Base-by-base conservation (phyloP, 805 yeast genomes). In the Starmerella floricola region DNA sequence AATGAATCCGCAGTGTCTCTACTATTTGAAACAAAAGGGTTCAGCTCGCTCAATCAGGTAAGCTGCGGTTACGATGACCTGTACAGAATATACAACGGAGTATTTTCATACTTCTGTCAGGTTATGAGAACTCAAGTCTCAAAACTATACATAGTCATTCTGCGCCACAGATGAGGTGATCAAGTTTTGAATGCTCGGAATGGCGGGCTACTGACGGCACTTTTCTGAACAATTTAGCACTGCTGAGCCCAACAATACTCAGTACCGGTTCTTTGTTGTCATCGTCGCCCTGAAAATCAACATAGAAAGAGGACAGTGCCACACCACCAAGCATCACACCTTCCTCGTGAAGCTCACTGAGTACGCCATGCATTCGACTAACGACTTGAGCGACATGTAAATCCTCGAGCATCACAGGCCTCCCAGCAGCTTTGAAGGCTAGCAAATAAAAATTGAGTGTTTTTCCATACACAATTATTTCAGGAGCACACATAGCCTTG, bases 401-500 rank as follows among this genome's bases (percentile, higher is more conserved):
- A 29, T 56, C 56, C 4, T 27, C 41, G 2, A 31, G 18, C 13
- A 31, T 24, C 24, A 55, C 10, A 4, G 46, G 41, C 16, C 52
- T 30, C 4, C 58, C 58, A 18, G 45, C 49, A 8, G 55, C 52
- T 35, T 50, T 45, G 10, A 55, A 24, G 2, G 52, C 54, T 4
- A 55, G 44, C 1, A 54, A 46, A 18, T 51, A 50, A 30, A 49
- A 44, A 17, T 47, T 38, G 20, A 53, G 34, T 4, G 54, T 13
- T 5, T 45, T 50, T 2, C 54, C 56, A 32, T 45, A 55, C 1
- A 47, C 42, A 18, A 50, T 32, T 6, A 42, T 30, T 31, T 35
- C 31, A 1, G 59, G 57, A 1, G 49, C 50, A 2, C 36, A 24
- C 11, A 17, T 20, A 6, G 48, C 31, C 4, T 38, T 27, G 30